Conservation (phyloP, 192 early-diverging fungal species). For the Chytriomyces sp. region DNA sequence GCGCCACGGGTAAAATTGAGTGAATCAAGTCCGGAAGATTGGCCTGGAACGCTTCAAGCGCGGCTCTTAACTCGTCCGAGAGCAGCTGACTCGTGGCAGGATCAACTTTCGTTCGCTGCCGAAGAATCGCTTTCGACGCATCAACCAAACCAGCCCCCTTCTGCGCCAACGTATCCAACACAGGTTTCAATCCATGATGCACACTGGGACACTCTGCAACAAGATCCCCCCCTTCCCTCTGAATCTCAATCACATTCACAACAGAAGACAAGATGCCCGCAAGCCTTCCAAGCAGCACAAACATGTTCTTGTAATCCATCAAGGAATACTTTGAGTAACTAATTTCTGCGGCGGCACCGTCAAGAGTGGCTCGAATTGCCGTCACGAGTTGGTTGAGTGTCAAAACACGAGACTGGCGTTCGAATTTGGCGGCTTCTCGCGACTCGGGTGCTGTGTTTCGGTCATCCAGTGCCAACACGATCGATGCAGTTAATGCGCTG, state of each 20-base stretch:
- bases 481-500: background rate
- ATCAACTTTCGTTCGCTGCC: too few relatives aligned
- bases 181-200: background rate
- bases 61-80: too few relatives aligned
- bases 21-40: too few relatives aligned
- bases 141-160: too few relatives aligned
- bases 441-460: background rate
- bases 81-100: too few relatives aligned
- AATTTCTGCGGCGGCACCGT: conserved; percentile 4
- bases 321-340: background rate
- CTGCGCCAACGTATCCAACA: background rate
- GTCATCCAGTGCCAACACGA: background rate
- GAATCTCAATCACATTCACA: background rate
- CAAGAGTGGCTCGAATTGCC: background rate
- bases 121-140: too few relatives aligned
- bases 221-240: background rate
- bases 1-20: too few relatives aligned
- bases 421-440: background rate
- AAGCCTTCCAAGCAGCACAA: background rate
- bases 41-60: too few relatives aligned
- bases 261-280: background rate
- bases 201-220: background rate
- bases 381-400: background rate
- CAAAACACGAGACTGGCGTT: background rate
- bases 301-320: background rate